A percentile compares a stretch with the other conserved stretches of the same genome.
These are phyloP conservation scores for Beauveria sp. DNA, from an alignment of 2,329 filamentous ascomycete species.

Conservation along the genomic window DNA sequence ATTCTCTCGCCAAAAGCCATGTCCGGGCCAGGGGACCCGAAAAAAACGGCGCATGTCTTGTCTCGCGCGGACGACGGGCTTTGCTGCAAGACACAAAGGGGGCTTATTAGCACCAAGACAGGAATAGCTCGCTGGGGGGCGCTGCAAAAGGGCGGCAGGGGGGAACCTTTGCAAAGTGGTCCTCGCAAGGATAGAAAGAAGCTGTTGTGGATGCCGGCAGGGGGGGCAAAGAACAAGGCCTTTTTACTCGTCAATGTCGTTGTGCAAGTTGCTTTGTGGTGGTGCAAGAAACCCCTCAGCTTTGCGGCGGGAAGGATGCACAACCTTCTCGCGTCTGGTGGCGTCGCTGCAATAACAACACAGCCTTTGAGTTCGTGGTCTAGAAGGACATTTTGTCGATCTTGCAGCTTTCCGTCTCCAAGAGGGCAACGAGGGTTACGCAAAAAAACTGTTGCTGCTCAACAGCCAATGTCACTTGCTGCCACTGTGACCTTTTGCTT, in stretches of 20 bases:
- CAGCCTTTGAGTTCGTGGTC: neutral
- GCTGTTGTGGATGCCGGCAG: neutral
- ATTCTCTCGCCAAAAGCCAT: neutral
- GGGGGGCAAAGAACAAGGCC: neutral
- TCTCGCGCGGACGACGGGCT: neutral
- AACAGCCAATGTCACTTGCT: neutral
- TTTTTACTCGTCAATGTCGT: neutral
- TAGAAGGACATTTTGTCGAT: neutral
- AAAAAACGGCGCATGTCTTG: neutral
- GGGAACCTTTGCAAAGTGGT: neutral
- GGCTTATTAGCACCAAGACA: neutral
- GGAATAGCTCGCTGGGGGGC: constrained; percentile 1
- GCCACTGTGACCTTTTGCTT: no score
- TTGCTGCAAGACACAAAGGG: constrained; percentile 8
- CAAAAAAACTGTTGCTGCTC: neutral
- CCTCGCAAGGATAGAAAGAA: neutral
- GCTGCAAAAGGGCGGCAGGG: neutral
- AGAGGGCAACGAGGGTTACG: neutral
- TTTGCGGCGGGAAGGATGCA: neutral
- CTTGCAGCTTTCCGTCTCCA: neutral
- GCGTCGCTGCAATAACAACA: neutral
- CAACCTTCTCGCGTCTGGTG: neutral
- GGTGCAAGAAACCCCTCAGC: neutral
- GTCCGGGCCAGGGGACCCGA: neutral
- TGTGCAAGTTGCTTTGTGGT: neutral